Percentiles rank a stretch among this genome's conserved stretches.
Evolutionary conservation across 176 grass and related monocot genomes (phyloP).

Genomic region (Poa pratensis): DNA sequence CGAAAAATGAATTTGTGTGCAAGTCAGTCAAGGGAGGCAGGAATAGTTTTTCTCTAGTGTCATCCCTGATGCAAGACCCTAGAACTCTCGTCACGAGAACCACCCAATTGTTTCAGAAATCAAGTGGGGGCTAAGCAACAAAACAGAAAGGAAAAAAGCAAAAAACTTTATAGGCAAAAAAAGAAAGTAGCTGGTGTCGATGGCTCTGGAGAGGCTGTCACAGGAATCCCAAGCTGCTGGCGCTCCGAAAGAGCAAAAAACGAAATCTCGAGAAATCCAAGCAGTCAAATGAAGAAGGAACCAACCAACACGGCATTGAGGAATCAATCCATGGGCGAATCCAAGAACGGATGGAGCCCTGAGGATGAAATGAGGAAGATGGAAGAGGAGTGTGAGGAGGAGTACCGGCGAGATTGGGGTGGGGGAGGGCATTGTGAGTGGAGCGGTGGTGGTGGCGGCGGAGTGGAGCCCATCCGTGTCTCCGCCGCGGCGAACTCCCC

Average conservation of each 20-base stretch:
- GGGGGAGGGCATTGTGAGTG: neutral
- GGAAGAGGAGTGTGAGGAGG: neutral
- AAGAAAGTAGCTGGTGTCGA: neutral
- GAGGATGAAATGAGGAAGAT: neutral
- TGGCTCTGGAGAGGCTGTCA: neutral
- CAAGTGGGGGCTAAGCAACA: neutral
- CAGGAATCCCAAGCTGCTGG: constrained; percentile 23
- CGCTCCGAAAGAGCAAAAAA: neutral
- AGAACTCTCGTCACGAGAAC: neutral
- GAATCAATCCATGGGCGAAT: neutral
- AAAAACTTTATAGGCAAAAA: neutral
- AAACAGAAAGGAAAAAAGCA: neutral
- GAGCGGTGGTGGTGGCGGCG: neutral
- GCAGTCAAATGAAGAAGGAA: neutral
- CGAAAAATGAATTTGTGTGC: neutral
- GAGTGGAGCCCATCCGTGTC: constrained; percentile 18
- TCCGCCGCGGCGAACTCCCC: neutral
- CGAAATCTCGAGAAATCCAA: neutral
- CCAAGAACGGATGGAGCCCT: neutral
- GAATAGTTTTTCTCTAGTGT: neutral
- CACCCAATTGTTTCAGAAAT: neutral
- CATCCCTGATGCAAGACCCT: neutral
- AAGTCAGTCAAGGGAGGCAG: neutral
- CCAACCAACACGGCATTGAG: neutral
- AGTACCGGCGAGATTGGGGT: neutral